Evolutionary conservation across 371 early-diverging fungal genomes (phyloP), one percentile per base, ranked within the genome.

Genomic region (Capniomyces stellatus): DNA sequence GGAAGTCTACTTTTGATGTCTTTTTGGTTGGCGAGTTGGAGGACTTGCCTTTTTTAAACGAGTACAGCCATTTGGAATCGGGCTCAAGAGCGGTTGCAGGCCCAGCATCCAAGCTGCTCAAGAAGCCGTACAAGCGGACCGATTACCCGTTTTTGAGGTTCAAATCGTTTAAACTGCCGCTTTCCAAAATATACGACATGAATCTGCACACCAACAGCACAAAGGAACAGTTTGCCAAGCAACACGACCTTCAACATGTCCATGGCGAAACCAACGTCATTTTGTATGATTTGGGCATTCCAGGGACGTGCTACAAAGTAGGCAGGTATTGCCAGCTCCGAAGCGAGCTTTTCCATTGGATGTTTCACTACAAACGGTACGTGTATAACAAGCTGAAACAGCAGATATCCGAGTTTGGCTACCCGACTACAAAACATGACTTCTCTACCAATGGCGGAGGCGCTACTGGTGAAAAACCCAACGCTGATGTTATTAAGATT

Each of bases 281-380:
- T 49, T 49, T n/a, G 25, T 29, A 49, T 27, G 30, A 25, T n/a
- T n/a, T 49, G 18, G 49, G 49, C 18, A 27, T 49, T 28, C 28
- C 28, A 27, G 49, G 49, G 28, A 29, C 30, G 21, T 29, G 49
- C n/a, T 49, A 49, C n/a, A 25, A 25, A 28, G 25, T 29, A 4
- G 49, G 49, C n/a, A 49, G 28, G 28, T 49, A 27, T 49, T 49
- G 49, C 30, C 49, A 49, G 30, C n/a, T 10, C 10, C 19, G 49
- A 13, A 49, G 49, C 49, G 29, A 49, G 28, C 10, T 49, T 25
- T 49, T 27, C n/a, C 49, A 49, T 30, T 49, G 49, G 49, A n/a
- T 49, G 4, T 49, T 27, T n/a, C 49, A 49, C 49, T 49, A 49
- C 28, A 22, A 22, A 24, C 28, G n/a, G n/a, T 49, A 49, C 28